Conservation (phyloP, 768 basidiomycete genomes). For the Podaxis sp. region DNA sequence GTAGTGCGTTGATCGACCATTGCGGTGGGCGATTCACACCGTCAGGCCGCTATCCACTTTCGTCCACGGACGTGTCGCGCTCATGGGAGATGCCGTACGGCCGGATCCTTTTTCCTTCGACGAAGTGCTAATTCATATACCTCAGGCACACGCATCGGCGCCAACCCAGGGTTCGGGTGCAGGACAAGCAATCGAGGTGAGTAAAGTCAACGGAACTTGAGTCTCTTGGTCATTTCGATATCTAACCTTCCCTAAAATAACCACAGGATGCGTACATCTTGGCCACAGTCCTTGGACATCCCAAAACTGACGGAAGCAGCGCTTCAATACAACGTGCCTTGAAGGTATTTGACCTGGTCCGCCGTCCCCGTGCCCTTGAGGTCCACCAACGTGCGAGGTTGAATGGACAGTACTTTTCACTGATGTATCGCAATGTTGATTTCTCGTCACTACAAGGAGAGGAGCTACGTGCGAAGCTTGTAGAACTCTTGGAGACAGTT, state of each 20-base stretch:
- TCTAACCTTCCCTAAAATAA: conserved; percentile 9
- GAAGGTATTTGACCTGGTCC: conserved; percentile 47
- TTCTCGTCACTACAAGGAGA: conserved; percentile 28
- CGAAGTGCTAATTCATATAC: conserved; percentile 12
- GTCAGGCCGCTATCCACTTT: conserved; percentile 51
- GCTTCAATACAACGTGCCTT: conserved; percentile 34
- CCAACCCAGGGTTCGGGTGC: conserved; percentile 61
- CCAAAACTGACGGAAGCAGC: conserved; percentile 38
- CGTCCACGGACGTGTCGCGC: conserved; percentile 47
- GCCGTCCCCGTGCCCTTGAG: conserved; percentile 44
- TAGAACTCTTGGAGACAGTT: conserved; percentile 39
- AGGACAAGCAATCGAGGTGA: conserved; percentile 57
- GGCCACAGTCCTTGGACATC: conserved; percentile 45
- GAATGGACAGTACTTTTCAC: conserved; percentile 42
- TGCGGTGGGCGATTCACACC: conserved; percentile 66
- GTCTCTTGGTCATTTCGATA: conserved; percentile 25
- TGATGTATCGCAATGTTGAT: conserved; percentile 32
- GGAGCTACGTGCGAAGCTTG: conserved; percentile 32
- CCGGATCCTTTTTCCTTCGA: background rate
- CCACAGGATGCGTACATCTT: conserved; percentile 53
- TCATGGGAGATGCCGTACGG: conserved; percentile 53
- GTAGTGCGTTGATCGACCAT: conserved; percentile 53
- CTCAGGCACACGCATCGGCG: conserved; percentile 51
- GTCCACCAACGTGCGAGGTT: conserved; percentile 38
- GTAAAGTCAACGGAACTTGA: conserved; percentile 17